Conservation (phyloP, 2,329 filamentous ascomycete genomes). For the Phyllosticta citriasiana region DNA sequence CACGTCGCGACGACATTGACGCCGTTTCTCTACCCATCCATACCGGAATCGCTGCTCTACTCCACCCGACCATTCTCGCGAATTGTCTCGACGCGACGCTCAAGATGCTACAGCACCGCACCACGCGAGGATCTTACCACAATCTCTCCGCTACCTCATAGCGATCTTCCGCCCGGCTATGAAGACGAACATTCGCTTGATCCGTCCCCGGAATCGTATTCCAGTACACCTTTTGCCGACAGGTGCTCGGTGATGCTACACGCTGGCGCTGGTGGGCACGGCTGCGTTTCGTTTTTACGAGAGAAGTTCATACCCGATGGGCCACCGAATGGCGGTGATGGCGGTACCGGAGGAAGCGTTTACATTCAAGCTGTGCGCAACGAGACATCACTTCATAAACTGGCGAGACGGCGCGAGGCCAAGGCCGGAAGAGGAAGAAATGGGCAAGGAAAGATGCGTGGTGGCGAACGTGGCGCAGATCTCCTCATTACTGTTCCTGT, state of each 20-base stretch:
- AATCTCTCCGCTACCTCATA: not conserved
- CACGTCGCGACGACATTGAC: conserved; percentile 23
- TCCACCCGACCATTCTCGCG: conserved; percentile 1
- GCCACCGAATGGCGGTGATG: conserved; percentile 89
- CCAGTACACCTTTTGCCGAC: conserved; percentile 74
- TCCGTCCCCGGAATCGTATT: conserved; percentile 75
- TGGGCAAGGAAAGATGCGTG: conserved; percentile 62
- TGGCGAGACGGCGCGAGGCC: conserved; percentile 65
- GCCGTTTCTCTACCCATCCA: conserved; percentile 37
- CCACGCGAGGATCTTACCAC: not conserved
- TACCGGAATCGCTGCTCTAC: conserved; percentile 18
- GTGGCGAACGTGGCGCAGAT: conserved; percentile 76
- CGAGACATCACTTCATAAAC: conserved; percentile 87
- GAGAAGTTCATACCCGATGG: conserved; percentile 85
- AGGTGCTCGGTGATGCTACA: conserved; percentile 68
- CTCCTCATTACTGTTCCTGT: conserved; percentile 83
- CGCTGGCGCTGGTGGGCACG: conserved; percentile 75
- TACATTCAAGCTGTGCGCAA: conserved; percentile 90
- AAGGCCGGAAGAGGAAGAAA: conserved; percentile 68
- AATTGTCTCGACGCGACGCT: conserved; percentile 13
- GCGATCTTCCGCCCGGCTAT: not conserved
- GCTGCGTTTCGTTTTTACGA: conserved; percentile 87
- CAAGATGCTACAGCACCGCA: conserved; percentile 22
- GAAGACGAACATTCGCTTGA: conserved; percentile 45
- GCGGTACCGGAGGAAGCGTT: conserved; percentile 80